These are phyloP conservation scores for Prunus mume DNA, from an alignment of 306 rosid species.

Conservation along the genomic window DNA sequence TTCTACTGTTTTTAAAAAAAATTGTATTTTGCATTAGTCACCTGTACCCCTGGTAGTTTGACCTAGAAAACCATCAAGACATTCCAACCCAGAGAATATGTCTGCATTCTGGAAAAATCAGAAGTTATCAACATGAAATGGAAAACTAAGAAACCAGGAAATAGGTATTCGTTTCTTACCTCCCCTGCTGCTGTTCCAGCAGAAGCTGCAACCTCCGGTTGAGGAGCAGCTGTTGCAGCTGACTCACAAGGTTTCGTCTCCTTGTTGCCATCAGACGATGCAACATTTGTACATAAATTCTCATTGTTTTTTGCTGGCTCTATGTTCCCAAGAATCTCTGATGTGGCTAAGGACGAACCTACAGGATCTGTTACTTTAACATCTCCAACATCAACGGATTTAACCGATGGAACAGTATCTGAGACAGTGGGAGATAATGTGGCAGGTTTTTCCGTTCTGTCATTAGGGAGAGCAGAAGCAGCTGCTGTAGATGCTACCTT, in stretches of 20 bases:
- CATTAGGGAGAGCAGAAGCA: constrained; percentile 32
- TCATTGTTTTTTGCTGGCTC: constrained; percentile 20
- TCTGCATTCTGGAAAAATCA: constrained; percentile 49
- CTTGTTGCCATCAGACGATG: constrained; percentile 24
- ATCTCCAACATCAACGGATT: constrained; percentile 23
- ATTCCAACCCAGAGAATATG: constrained; percentile 57
- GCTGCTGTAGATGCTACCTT: constrained; percentile 19
- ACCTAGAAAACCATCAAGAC: constrained; percentile 47
- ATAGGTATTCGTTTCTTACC: constrained; percentile 36
- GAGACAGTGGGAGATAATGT: constrained; percentile 23
- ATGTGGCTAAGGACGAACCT: constrained; percentile 23
- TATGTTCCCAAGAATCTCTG: constrained; percentile 17
- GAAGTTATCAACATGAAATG: constrained; percentile 9
- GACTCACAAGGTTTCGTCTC: constrained; percentile 29
- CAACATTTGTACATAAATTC: constrained; percentile 23
- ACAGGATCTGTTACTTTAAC: constrained; percentile 9
- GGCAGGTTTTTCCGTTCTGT: constrained; percentile 16
- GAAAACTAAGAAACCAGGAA: constrained; percentile 9
- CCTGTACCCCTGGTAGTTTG: constrained; percentile 40
- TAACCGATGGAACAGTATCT: constrained; percentile 29
- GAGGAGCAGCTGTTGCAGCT: constrained; percentile 30
- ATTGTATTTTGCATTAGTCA: constrained; percentile 21
- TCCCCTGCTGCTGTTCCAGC: constrained; percentile 45
- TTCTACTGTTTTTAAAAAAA: background rate
- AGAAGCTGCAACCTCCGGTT: constrained; percentile 28